Conservation (phyloP, 306 rosid species). For the Malus sieversii region DNA sequence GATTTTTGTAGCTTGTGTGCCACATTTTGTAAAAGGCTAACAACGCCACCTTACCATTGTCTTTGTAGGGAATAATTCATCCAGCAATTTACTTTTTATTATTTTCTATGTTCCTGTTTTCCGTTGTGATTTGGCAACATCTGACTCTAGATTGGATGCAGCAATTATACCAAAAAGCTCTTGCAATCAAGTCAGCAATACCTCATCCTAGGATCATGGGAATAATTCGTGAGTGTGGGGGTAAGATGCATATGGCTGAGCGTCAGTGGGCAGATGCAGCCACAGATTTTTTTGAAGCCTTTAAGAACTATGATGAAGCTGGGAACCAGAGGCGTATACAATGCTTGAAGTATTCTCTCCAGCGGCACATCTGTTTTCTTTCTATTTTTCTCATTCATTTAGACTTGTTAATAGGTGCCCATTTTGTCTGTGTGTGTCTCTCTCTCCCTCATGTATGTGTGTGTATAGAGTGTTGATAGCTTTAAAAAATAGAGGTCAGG, state of each 20-base stretch:
- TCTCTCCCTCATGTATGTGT: background rate
- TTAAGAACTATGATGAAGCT: constrained; percentile 93
- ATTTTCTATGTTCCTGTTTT: constrained; percentile 9
- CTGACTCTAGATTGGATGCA: constrained; percentile 39
- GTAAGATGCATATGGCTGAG: constrained; percentile 99
- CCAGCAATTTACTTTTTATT: background rate
- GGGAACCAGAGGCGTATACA: constrained; percentile 98
- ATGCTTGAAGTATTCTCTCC: constrained; percentile 69
- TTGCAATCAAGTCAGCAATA: constrained; percentile 92
- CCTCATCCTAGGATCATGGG: constrained; percentile 99
- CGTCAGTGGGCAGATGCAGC: constrained; percentile 99
- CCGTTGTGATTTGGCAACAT: constrained; percentile 6
- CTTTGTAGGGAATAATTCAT: background rate
- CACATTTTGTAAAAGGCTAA: background rate
- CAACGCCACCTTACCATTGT: background rate
- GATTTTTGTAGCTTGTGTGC: background rate
- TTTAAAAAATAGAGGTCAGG: background rate
- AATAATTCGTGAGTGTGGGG: constrained; percentile 95
- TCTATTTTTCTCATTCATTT: background rate
- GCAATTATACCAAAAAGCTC: constrained; percentile 98
- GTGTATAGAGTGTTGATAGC: background rate
- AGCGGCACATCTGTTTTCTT: background rate
- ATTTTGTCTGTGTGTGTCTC: background rate
- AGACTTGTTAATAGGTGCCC: background rate
- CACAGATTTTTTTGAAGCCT: constrained; percentile 95